phyloP scores from a whole-genome alignment of 148 eudicot genomes.

The Nyssa sinensis region DNA sequence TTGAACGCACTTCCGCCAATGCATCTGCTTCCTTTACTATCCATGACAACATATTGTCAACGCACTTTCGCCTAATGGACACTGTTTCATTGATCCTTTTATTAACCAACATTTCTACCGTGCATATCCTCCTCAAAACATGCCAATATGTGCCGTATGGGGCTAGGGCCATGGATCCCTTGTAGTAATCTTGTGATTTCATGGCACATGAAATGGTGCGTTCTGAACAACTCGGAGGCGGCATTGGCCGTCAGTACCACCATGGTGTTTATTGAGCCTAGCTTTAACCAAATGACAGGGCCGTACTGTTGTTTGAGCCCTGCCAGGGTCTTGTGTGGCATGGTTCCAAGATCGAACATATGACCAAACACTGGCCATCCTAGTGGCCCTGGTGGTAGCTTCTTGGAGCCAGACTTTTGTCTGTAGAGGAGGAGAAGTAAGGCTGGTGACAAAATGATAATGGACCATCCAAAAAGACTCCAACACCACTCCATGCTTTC shows the following conservation, averaged over 20 bases:
- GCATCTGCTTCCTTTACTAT: slow-evolving; percentile 11
- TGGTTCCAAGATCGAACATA: slow-evolving; percentile 32
- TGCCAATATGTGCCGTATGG: slow-evolving; percentile 38
- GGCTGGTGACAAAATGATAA: too few relatives aligned
- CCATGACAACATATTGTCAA: slow-evolving; percentile 24
- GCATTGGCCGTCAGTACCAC: slow-evolving; percentile 17
- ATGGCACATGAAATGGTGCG: slow-evolving; percentile 16
- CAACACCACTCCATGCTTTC: too few relatives aligned
- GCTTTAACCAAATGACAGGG: too few relatives aligned
- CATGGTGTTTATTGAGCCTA: slow-evolving; percentile 30
- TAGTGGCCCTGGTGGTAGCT: slow-evolving; percentile 34
- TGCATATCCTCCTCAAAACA: slow-evolving; percentile 25
- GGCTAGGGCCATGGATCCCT: slow-evolving; percentile 21
- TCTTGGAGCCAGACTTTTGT: too few relatives aligned
- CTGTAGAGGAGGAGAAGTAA: too few relatives aligned
- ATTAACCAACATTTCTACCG: slow-evolving; percentile 27
- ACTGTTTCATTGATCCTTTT: slow-evolving; percentile 22
- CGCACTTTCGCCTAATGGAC: slow-evolving; percentile 21
- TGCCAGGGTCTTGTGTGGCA: slow-evolving; percentile 29
- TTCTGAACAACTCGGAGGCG: slow-evolving; percentile 32
- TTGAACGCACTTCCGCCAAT: not conserved
- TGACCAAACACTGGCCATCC: slow-evolving; percentile 44
- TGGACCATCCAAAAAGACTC: too few relatives aligned
- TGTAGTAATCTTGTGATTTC: slow-evolving; percentile 20
- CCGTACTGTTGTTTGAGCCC: not conserved